Evolutionary conservation across 768 basidiomycete species (phyloP), one percentile per base, ranked within the genome.

Genomic region (Russula sp.): DNA sequence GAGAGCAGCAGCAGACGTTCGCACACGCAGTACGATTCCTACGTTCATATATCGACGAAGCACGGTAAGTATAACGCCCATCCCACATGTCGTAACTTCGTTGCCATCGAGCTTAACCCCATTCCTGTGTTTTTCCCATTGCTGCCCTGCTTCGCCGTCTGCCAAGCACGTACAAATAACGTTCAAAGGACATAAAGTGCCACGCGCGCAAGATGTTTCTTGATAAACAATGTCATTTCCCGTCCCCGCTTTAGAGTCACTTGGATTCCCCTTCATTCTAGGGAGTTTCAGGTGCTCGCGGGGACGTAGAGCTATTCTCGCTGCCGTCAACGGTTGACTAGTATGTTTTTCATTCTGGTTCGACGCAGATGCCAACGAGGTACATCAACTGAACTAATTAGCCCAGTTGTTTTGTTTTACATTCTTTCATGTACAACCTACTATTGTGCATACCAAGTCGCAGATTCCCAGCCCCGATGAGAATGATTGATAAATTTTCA

Each of bases 211-310:
- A 2, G n/a, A 28, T 18, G 5, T 11, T 9, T 6, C 30, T 30
- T 13, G 13, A 36, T 14, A 36, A 22, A 14, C 58, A 58, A 61
- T 68, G 55, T 62, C 62, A 46, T 59, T 49, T 55, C 42, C 7
- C 64, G 67, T 71, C 70, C 38, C 68, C 50, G 70, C 70, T 30
- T 65, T 71, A 71, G 70, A 71, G 70, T 71, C 70, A 71, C 70
- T 71, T 71, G 70, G 50, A 56, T 63, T 69, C 70, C 70, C 63
- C 59, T 46, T 54, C n/a, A n/a, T 32, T 59, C 57, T 44, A 62
- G 65, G 70, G 70, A 65, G 51, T 48, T 63, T 34, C 70, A 71
- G 66, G 70, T 68, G 70, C 70, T 71, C 70, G 70, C 51, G 68
- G 70, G 34, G 70, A 71, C 64, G 59, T 40, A 71, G 65, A 71